These are phyloP conservation scores for Auriscalpium vulgare DNA, from an alignment of 768 basidiomycete genomes.

Conservation along the genomic window DNA sequence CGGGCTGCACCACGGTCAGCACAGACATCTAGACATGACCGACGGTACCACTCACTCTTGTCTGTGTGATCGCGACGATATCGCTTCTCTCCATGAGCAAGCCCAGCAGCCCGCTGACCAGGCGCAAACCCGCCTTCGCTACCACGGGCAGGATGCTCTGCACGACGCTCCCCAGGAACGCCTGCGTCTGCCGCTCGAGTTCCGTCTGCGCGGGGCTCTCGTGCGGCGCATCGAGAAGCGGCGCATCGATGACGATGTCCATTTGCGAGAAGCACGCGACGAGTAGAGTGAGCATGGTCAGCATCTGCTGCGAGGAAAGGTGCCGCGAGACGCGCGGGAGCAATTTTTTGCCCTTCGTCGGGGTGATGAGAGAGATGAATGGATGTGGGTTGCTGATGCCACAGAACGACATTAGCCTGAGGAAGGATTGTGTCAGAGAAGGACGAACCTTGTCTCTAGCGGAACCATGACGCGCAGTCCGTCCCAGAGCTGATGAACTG, in stretches of 20 bases:
- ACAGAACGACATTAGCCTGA: background rate
- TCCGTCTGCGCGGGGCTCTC: conserved; percentile 57
- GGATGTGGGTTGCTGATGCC: conserved; percentile 79
- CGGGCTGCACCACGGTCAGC: conserved; percentile 50
- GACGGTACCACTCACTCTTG: conserved; percentile 50
- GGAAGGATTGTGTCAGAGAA: too few species aligned
- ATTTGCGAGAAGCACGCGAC: conserved; percentile 93
- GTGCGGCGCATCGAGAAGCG: conserved; percentile 57
- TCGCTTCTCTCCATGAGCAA: conserved; percentile 76
- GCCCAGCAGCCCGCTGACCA: conserved; percentile 82
- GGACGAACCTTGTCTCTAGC: conserved; percentile 77
- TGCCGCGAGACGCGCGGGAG: conserved; percentile 85
- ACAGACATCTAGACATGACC: conserved; percentile 4
- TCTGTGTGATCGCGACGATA: conserved; percentile 62
- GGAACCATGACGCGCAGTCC: conserved; percentile 82
- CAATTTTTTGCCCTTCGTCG: conserved; percentile 89
- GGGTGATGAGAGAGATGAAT: conserved; percentile 84
- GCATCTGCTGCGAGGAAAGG: conserved; percentile 68
- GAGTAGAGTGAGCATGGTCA: conserved; percentile 83
- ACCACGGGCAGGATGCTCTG: conserved; percentile 83
- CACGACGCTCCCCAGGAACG: conserved; percentile 77
- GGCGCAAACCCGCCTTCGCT: conserved; percentile 66
- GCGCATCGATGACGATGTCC: conserved; percentile 80
- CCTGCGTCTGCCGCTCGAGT: conserved; percentile 83
- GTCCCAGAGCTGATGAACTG: conserved; percentile 72